Base-by-base conservation (phyloP, 2,329 filamentous ascomycete genomes). In the Colletotrichum lupini region DNA sequence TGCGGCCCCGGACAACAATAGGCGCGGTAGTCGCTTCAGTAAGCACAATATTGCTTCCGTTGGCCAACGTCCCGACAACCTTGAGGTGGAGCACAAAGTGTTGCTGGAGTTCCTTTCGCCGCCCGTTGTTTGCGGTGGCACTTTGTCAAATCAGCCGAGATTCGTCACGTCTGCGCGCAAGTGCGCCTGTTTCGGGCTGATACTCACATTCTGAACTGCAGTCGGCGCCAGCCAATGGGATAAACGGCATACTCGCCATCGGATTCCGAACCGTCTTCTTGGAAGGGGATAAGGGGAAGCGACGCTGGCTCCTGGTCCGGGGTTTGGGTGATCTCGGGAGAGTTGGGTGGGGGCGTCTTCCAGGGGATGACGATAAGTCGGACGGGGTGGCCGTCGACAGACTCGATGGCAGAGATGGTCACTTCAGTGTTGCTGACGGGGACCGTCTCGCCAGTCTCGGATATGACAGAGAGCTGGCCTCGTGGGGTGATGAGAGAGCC, bases 331-430 rank as follows among this genome's bases (percentile, higher is more conserved):
- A 92, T 87, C 75, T 93, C 90, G n/a, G 91, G 88, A 4, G 92
- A 91, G 82, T 92, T 94, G 63, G 94, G 94, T 32, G 93, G 94
- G 1, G 95, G 95, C 2, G 95, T 98, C 86, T 98, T 98, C 96
- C 96, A 98, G 1, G 96, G 96, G 73, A 98, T 97, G 8, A 97
- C 97, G 75, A 98, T 98, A 75, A 98, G 92, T 78, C 97, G 96
- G 56, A 98, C 95, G 0, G 94, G 86, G 77, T 98, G 96, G 42
- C 95, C 94, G 81, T 98, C 96, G 19, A 98, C 95, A 1, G 96
- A 98, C 81, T 98, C 96, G 61, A 95, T 97, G 9, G 96, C 96
- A 5, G 95, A 97, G 59, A 98, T 94, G 67, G 93, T 92, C 66
- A 98, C 91, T 81, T 98, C 95, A 82, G 96, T 94, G 75, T 88